Base-by-base conservation (phyloP, 805 yeast species). In the Candida caryicola region DNA sequence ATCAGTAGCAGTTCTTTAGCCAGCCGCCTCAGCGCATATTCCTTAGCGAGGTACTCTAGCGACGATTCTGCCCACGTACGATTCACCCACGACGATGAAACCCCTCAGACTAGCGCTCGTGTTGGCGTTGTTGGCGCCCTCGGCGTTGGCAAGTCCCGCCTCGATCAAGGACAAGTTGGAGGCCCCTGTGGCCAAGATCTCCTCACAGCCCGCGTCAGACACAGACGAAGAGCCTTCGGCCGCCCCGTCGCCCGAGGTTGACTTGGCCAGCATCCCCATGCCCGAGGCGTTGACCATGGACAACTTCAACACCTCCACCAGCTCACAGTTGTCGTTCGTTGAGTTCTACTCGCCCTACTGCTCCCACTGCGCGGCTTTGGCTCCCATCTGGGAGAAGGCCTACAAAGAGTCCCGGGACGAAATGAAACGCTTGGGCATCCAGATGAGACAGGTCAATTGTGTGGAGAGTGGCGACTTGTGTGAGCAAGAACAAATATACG, bases 291-390 rank as follows among this genome's bases (percentile, higher is more conserved):
- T 87, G 32, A 77, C 72, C 0, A 47, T 56, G 3, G 71, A 62
- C 1, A 70, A 65, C 15, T 87, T 85, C 52, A 79, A 77, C 37
- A 43, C 57, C 9, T 62, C 65, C 26, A 54, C 78, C n/a, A 54
- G 66, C 14, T 61, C 69, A 7, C 83, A 83, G 2, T 62, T 81
- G 15, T 82, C 89, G 52, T 72, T 91, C 53, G 81, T 91, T 23
- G 96, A 91, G 62, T 90, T 88, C 62, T 93, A 64, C 57, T 87
- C 96, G 23, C 99, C 99, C 0, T 82, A 82, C 52, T 93, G 99
- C 58, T 58, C 66, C 5, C 98, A 91, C 61, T 93, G 99, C 64
- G 74, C 66, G 44, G 69, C 64, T 5, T 64, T 93, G 37, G 93
- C 86, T 2, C 98, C 99, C 1, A 71, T 65, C 5, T 93, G 98